These are phyloP conservation scores for Lagenaria siceraria DNA, from an alignment of 306 rosid genomes.

Conservation along the genomic window DNA sequence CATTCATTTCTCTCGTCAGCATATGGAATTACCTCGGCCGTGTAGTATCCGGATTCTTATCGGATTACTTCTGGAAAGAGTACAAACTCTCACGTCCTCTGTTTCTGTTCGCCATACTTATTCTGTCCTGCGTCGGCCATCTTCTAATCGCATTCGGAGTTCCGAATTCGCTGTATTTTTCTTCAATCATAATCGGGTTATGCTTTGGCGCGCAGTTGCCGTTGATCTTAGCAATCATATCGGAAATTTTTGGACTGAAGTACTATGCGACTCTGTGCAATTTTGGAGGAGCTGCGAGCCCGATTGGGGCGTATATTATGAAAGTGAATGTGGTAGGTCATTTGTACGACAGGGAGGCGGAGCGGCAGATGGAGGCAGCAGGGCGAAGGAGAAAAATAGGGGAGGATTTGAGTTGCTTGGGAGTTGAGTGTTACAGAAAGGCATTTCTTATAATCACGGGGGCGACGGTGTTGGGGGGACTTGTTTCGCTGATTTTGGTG, in stretches of 20 bases:
- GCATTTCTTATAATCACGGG: constrained; percentile 41
- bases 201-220: constrained; percentile 25
- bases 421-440: constrained; percentile 33
- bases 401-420: constrained; percentile 33
- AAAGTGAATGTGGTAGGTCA: constrained; percentile 44
- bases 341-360: constrained; percentile 46
- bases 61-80: constrained; percentile 36
- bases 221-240: constrained; percentile 49
- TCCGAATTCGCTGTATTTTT: too few relatives aligned
- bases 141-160: too few relatives aligned
- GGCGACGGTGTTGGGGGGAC: constrained; percentile 24
- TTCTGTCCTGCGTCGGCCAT: not conserved
- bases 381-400: not conserved
- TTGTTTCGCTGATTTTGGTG: constrained; percentile 37
- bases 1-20: constrained; percentile 56
- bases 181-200: too few relatives aligned
- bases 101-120: constrained; percentile 30
- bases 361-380: constrained; percentile 23
- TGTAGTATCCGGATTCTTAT: constrained; percentile 30
- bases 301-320: constrained; percentile 43
- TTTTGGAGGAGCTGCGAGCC: constrained; percentile 41
- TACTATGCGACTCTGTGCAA: constrained; percentile 47
- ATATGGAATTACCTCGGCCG: constrained; percentile 67
- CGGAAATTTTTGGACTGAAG: constrained; percentile 61
- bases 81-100: constrained; percentile 52